These are phyloP conservation scores for Diaporthe sp. DNA, from an alignment of 2,329 filamentous ascomycete species.

Conservation along the genomic window DNA sequence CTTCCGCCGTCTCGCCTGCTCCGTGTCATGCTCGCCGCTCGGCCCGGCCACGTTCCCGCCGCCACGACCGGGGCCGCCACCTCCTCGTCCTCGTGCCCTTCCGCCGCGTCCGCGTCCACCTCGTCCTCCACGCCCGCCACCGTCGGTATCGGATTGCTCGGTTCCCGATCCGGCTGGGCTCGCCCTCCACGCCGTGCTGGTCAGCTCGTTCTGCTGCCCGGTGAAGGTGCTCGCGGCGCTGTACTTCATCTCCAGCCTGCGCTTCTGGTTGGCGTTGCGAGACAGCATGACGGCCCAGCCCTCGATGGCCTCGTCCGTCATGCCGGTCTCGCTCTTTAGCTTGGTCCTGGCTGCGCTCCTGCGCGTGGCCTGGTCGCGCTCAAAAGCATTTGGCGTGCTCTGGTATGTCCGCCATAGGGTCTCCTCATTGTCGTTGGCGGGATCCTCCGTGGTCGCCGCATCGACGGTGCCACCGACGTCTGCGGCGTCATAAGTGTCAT, in stretches of 20 bases:
- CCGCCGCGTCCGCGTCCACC: conserved; percentile 63
- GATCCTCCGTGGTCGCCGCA: conserved; percentile 57
- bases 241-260: conserved; percentile 79
- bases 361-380: conserved; percentile 78
- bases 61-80: conserved; percentile 64
- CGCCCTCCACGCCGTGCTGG: conserved; percentile 75
- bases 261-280: conserved; percentile 78
- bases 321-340: conserved; percentile 82
- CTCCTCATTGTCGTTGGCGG: conserved; percentile 74
- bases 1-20: conserved; percentile 79
- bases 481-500: conserved; percentile 94
- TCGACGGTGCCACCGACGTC: conserved; percentile 94
- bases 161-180: conserved; percentile 67
- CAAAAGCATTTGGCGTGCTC: conserved; percentile 75
- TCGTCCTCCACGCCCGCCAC: conserved; percentile 58
- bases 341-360: conserved; percentile 72
- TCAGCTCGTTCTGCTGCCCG: conserved; percentile 76
- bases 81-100: conserved; percentile 59
- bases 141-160: conserved; percentile 68
- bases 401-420: conserved; percentile 81
- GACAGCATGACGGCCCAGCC: conserved; percentile 92
- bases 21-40: conserved; percentile 78
- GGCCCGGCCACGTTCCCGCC: conserved; percentile 75
- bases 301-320: conserved; percentile 95
- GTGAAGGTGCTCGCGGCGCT: conserved; percentile 64